A percentile compares a stretch with the other conserved stretches of the same genome.
Conservation (phyloP, 768 basidiomycete genomes). For the Phanerochaete carnosa region DNA sequence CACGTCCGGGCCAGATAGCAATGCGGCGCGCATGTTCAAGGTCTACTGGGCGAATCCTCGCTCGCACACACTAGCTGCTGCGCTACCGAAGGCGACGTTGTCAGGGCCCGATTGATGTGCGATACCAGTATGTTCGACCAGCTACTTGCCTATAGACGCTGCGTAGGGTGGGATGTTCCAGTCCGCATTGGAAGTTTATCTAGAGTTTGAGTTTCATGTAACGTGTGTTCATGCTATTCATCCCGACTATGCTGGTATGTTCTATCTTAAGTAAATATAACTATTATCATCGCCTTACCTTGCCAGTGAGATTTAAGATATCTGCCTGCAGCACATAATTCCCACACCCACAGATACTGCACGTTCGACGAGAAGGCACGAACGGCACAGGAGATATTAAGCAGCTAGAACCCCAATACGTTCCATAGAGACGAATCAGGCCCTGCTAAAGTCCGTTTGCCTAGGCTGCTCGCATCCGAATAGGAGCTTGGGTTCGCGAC, state of each 20-base stretch:
- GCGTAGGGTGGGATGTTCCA: neutral
- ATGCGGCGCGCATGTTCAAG: slow-evolving; percentile 28
- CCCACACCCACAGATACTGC: neutral
- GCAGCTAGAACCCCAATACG: slow-evolving; percentile 1
- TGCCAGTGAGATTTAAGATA: no score
- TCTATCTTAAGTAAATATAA: neutral
- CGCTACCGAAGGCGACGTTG: slow-evolving; percentile 19
- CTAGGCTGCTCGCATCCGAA: neutral
- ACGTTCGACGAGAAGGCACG: neutral
- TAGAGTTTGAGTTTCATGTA: neutral
- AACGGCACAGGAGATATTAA: neutral
- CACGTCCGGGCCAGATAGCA: slow-evolving; percentile 21
- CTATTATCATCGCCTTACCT: no score
- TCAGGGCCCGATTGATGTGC: slow-evolving; percentile 17
- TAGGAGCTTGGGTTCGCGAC: slow-evolving; percentile 1
- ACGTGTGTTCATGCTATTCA: neutral
- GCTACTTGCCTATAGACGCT: neutral
- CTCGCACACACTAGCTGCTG: slow-evolving; percentile 21
- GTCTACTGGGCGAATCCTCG: slow-evolving; percentile 28
- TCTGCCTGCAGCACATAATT: no score
- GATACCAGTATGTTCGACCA: neutral
- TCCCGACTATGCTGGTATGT: neutral
- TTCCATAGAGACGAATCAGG: slow-evolving; percentile 7
- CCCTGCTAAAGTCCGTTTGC: slow-evolving; percentile 1
- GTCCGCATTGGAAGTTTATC: neutral